Evolutionary conservation across 2,329 filamentous ascomycete genomes (phyloP).

Genomic region (Colletotrichum lentis): DNA sequence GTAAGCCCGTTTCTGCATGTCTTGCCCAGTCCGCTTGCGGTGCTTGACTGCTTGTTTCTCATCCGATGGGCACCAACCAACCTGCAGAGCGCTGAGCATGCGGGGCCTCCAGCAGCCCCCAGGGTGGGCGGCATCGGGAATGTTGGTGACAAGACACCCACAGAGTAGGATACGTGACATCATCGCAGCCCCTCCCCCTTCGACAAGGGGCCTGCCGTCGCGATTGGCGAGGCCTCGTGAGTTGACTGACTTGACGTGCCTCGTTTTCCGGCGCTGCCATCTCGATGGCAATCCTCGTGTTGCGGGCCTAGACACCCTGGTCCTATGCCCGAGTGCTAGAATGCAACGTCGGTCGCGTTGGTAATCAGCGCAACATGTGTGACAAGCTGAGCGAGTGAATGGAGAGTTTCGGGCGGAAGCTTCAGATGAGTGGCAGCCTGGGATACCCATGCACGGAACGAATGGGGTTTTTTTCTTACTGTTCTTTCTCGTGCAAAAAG

Average conservation of each 20-base stretch:
- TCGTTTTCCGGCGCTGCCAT: neutral
- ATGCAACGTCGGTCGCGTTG: neutral
- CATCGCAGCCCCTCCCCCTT: neutral
- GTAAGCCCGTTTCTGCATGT: neutral
- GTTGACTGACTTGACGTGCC: slow-evolving; percentile 10
- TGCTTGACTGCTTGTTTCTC: neutral
- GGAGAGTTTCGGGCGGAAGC: neutral
- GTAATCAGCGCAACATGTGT: neutral
- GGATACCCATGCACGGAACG: neutral
- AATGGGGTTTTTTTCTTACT: too few relatives aligned
- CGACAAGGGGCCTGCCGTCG: neutral
- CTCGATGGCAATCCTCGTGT: slow-evolving; percentile 2
- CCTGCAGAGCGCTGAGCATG: neutral
- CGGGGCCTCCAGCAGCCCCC: neutral
- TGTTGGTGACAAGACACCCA: slow-evolving; percentile 1
- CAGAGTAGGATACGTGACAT: slow-evolving; percentile 16
- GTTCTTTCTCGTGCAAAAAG: neutral
- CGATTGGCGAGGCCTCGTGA: slow-evolving; percentile 14
- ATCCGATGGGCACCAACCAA: neutral
- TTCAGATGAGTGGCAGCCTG: neutral
- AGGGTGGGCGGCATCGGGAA: neutral
- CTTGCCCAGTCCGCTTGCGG: neutral
- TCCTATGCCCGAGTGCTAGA: neutral
- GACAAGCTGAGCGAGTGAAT: too few relatives aligned
- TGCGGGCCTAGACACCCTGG: neutral